Evolutionary conservation across 257 asterid genomes (phyloP).

Genomic region (Avicennia marina): DNA sequence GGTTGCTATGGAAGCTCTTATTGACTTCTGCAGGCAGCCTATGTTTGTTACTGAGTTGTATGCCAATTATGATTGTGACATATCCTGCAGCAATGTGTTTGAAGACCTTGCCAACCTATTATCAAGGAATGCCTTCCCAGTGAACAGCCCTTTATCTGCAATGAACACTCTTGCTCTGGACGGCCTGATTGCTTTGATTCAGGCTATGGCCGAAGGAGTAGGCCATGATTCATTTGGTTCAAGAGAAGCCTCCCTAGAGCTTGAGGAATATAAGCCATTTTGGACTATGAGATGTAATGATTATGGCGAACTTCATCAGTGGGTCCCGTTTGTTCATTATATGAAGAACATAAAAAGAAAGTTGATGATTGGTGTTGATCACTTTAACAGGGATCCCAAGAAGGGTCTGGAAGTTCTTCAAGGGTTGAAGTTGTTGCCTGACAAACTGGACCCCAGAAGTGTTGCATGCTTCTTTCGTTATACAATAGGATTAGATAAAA

Average conservation of each 20-base stretch:
- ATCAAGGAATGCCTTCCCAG: constrained; percentile 92
- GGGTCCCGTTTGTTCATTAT: constrained; percentile 77
- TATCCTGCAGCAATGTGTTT: constrained; percentile 73
- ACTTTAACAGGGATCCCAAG: constrained; percentile 79
- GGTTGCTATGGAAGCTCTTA: constrained; percentile 95
- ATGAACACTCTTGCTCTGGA: constrained; percentile 85
- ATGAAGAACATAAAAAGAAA: constrained; percentile 71
- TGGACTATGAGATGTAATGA: constrained; percentile 68
- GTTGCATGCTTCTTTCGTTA: constrained; percentile 81
- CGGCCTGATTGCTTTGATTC: constrained; percentile 83
- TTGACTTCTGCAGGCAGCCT: constrained; percentile 93
- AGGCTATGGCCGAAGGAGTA: constrained; percentile 76
- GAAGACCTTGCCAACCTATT: constrained; percentile 78
- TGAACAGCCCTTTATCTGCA: constrained; percentile 78
- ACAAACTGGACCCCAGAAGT: constrained; percentile 58
- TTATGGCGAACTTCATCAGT: constrained; percentile 52
- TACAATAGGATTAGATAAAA: constrained; percentile 76
- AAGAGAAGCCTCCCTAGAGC: constrained; percentile 34
- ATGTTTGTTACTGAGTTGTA: constrained; percentile 72
- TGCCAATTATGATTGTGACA: constrained; percentile 90
- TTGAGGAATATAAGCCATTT: constrained; percentile 55
- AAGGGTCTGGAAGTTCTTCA: constrained; percentile 84
- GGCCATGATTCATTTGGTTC: constrained; percentile 49
- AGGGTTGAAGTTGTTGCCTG: constrained; percentile 64
- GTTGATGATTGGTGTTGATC: constrained; percentile 81